Conservation (phyloP, 176 grass and related monocot genomes). For the Triticum aestivum region DNA sequence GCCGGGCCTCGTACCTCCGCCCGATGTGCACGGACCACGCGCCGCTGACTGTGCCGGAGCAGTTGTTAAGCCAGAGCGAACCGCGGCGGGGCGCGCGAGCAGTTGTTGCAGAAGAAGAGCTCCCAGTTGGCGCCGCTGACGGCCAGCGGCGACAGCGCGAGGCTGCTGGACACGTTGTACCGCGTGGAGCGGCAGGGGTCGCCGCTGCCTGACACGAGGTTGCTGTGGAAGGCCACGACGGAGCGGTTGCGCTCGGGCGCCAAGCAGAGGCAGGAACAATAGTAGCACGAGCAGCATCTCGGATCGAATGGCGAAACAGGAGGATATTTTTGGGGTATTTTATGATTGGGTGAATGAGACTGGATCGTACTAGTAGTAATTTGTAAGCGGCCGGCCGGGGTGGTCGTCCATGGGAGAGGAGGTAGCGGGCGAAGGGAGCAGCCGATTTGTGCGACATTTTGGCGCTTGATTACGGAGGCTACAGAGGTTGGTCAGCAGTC, state of each 20-base stretch:
- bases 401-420: neutral
- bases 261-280: neutral
- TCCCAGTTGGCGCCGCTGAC: conserved; percentile 38
- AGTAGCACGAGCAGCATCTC: neutral
- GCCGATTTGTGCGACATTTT: conserved; percentile 17
- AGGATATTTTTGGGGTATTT: neutral
- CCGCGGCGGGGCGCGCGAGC: neutral
- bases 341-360: neutral
- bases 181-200: conserved; percentile 16
- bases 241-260: conserved; percentile 20
- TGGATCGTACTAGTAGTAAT: neutral
- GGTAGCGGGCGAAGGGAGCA: neutral
- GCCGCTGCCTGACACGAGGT: neutral
- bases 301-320: neutral
- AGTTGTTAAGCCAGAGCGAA: neutral
- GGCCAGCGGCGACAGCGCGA: conserved; percentile 31
- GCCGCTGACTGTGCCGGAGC: neutral
- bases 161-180: conserved; percentile 35
- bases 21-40: neutral
- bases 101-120: conserved; percentile 47
- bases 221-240: conserved; percentile 25
- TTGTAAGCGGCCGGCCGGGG: neutral
- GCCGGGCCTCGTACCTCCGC: neutral
- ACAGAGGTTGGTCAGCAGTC: neutral
- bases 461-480: neutral